phyloP scores from a whole-genome alignment of 805 yeast genomes.

The Sungouiella thailandica region DNA sequence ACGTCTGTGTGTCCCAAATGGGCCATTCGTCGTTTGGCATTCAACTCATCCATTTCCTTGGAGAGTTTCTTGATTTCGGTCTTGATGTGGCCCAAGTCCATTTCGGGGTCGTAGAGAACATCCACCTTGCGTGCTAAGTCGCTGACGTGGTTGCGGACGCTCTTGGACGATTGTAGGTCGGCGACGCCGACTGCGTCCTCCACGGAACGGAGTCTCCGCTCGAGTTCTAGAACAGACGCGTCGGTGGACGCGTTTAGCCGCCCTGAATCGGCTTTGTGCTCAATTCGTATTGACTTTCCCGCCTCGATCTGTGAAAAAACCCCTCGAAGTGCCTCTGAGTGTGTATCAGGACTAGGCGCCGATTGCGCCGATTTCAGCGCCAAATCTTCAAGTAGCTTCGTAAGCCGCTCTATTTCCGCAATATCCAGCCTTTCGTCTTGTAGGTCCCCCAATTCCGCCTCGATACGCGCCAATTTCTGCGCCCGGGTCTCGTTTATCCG shows the following conservation, averaged over 20 bases:
- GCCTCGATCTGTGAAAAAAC: not conserved
- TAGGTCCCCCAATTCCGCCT: slow-evolving; percentile 36
- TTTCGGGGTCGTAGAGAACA: slow-evolving; percentile 32
- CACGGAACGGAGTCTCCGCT: slow-evolving; percentile 18
- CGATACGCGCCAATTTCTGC: slow-evolving; percentile 35
- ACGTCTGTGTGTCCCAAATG: slow-evolving; percentile 6
- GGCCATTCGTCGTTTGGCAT: slow-evolving; percentile 16
- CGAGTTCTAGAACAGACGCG: slow-evolving; percentile 17
- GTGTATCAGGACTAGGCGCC: not conserved
- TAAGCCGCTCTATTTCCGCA: not conserved
- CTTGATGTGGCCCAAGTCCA: slow-evolving; percentile 20
- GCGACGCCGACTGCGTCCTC: slow-evolving; percentile 20
- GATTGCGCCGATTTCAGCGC: not conserved
- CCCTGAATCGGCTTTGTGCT: not conserved
- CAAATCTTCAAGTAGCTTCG: not conserved
- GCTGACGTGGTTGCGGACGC: slow-evolving; percentile 23
- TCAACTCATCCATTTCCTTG: slow-evolving; percentile 22
- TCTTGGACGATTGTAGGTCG: slow-evolving; percentile 6
- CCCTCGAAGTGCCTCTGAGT: not conserved
- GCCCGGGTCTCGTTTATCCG: slow-evolving; percentile 30
- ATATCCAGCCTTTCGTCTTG: slow-evolving; percentile 8
- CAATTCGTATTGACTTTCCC: too few species aligned
- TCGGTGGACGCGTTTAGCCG: not conserved
- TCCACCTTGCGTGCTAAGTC: slow-evolving; percentile 30
- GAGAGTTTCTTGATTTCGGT: slow-evolving; percentile 20